Conservation (phyloP, 1,284 basidiomycete species). For the Cutaneotrichosporon dermatis region DNA sequence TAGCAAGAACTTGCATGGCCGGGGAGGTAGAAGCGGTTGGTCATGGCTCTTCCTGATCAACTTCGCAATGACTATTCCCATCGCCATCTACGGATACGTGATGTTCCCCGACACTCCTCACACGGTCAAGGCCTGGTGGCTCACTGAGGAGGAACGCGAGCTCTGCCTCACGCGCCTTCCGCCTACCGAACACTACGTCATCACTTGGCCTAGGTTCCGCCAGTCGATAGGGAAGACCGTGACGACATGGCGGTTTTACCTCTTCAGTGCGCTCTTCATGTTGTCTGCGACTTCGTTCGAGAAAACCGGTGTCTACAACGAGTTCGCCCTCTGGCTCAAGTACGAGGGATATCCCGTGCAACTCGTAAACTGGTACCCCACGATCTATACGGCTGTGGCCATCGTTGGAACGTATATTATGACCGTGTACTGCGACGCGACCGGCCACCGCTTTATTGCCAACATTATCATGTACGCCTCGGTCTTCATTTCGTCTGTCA, state of each 20-base stretch:
- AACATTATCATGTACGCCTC: slow-evolving; percentile 39
- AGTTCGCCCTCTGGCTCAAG: slow-evolving; percentile 38
- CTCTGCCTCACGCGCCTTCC: slow-evolving; percentile 31
- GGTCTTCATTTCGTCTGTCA: slow-evolving; percentile 30
- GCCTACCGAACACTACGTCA: slow-evolving; percentile 22
- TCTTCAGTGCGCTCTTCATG: slow-evolving; percentile 38
- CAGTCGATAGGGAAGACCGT: slow-evolving; percentile 21
- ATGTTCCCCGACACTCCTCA: slow-evolving; percentile 44
- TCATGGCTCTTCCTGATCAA: slow-evolving; percentile 22
- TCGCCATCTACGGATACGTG: slow-evolving; percentile 40
- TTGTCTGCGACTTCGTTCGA: slow-evolving; percentile 28
- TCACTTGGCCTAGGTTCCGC: slow-evolving; percentile 28
- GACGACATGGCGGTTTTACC: slow-evolving; percentile 31
- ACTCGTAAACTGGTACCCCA: slow-evolving; percentile 37
- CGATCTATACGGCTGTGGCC: slow-evolving; percentile 31
- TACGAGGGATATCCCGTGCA: slow-evolving; percentile 8
- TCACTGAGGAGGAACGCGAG: slow-evolving; percentile 33
- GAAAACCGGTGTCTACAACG: slow-evolving; percentile 26
- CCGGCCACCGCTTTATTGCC: slow-evolving; percentile 39
- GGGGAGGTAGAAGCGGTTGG: not conserved
- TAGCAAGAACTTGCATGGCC: slow-evolving; percentile 29
- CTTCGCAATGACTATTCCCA: slow-evolving; percentile 34
- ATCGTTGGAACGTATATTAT: slow-evolving; percentile 37
- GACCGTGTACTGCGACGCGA: slow-evolving; percentile 35
- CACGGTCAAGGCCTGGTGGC: slow-evolving; percentile 38